A percentile compares a stretch with the other conserved stretches of the same genome.
Evolutionary conservation across 106 monocot genomes (phyloP).

Genomic region (Triglochin maritima): DNA sequence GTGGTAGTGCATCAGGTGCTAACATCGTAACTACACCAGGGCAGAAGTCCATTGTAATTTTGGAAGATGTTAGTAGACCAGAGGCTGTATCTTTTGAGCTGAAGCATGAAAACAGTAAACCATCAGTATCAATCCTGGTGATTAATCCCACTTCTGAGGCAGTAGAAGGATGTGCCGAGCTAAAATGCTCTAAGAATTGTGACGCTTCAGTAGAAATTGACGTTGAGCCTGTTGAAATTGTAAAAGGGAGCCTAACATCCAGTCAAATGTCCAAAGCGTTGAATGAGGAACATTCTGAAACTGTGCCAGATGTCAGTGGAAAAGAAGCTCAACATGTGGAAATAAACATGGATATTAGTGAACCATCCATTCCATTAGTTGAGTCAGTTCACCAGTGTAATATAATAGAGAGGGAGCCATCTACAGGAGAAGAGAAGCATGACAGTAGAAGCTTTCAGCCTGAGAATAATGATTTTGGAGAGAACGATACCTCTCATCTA

Average conservation of each 20-base stretch:
- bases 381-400: slow-evolving; percentile 3
- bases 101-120: too few species aligned
- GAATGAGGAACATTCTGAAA: slow-evolving; percentile 13
- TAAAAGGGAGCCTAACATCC: slow-evolving; percentile 11
- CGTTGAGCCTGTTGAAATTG: slow-evolving; percentile 32
- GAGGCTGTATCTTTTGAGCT: too few species aligned
- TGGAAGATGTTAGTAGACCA: too few species aligned
- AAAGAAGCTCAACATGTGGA: background rate
- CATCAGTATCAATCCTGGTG: too few species aligned
- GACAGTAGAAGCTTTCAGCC: slow-evolving; percentile 2
- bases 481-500: background rate
- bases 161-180: slow-evolving; percentile 16
- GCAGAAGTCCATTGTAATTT: too few species aligned
- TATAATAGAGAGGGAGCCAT: slow-evolving; percentile 6
- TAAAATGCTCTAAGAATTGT: slow-evolving; percentile 25
- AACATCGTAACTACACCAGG: too few species aligned
- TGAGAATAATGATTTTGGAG: slow-evolving; percentile 6
- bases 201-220: slow-evolving; percentile 48
- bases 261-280: background rate
- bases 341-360: slow-evolving; percentile 5
- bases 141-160: too few species aligned
- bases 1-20: too few species aligned
- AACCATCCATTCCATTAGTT: background rate
- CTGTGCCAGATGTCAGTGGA: slow-evolving; percentile 1
- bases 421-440: slow-evolving; percentile 16